Percentiles rank a stretch among this genome's conserved stretches.
phyloP scores from a whole-genome alignment of 148 eudicot genomes.

The Silene latifolia region DNA sequence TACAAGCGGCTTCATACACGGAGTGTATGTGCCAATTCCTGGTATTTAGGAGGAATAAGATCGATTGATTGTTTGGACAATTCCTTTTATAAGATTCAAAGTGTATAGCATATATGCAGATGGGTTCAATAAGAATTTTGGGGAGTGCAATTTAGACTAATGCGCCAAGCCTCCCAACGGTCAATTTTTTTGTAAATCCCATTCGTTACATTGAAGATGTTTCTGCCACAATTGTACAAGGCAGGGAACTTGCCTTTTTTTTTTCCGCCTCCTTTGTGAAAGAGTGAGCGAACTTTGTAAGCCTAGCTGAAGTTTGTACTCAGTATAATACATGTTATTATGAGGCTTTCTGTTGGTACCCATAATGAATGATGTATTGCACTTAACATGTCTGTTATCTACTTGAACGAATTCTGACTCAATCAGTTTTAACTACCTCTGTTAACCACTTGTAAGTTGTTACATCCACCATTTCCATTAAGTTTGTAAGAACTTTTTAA shows the following conservation, averaged over 20 bases:
- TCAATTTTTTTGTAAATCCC: conserved; percentile 9
- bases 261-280: neutral
- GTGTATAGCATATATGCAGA: conserved; percentile 22
- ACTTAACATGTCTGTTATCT: too few relatives aligned
- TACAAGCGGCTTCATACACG: neutral
- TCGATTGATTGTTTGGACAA: neutral
- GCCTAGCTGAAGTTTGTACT: neutral
- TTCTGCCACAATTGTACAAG: neutral
- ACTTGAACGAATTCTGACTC: neutral
- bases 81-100: neutral
- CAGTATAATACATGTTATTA: too few relatives aligned
- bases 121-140: conserved; percentile 10
- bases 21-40: conserved; percentile 6
- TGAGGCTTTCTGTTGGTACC: neutral
- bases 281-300: neutral
- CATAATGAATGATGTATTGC: neutral
- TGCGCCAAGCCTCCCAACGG: neutral
- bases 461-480: too few relatives aligned
- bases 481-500: too few relatives aligned
- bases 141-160: neutral
- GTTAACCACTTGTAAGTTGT: neutral
- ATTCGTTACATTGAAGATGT: neutral
- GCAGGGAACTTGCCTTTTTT: neutral
- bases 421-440: neutral
- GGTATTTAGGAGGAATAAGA: conserved; percentile 27